Evolutionary conservation across 2,329 filamentous ascomycete species (phyloP).

Genomic region (Mariannaea elegans): DNA sequence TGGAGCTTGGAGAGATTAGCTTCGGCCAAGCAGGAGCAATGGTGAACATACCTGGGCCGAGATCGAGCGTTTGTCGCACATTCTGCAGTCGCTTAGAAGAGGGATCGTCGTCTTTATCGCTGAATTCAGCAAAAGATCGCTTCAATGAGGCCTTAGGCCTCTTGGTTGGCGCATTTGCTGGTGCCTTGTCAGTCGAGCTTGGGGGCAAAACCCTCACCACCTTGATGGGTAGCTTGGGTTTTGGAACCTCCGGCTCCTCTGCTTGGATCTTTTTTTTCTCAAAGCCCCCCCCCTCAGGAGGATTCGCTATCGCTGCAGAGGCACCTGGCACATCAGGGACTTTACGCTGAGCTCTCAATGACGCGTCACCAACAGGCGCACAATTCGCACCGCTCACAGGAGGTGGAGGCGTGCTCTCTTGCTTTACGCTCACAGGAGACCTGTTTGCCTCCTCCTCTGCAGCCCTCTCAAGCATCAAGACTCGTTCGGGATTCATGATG

Average conservation of each 20-base stretch:
- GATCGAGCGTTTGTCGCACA: neutral
- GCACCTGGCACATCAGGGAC: neutral
- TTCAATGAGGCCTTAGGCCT: neutral
- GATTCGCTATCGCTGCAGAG: neutral
- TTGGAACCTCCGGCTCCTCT: neutral
- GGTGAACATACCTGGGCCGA: slow-evolving; percentile 29
- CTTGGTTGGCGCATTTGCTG: neutral
- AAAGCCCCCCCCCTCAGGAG: neutral
- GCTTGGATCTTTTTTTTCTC: neutral
- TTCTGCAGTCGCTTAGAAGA: neutral
- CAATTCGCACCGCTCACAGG: slow-evolving; percentile 29
- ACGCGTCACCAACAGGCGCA: slow-evolving; percentile 28
- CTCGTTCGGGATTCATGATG: slow-evolving; percentile 42
- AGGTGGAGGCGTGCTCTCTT: slow-evolving; percentile 7
- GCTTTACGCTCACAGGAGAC: slow-evolving; percentile 11
- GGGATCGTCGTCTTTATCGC: neutral
- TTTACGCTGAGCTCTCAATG: slow-evolving; percentile 13
- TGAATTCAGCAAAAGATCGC: slow-evolving; percentile 1
- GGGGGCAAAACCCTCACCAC: neutral
- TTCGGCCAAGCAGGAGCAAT: neutral
- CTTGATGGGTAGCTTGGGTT: neutral
- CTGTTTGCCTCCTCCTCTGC: slow-evolving; percentile 18
- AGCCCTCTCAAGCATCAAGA: slow-evolving; percentile 32
- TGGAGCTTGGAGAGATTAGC: slow-evolving; percentile 22
- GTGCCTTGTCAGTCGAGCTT: neutral